Conservation (phyloP, 345 rosid species). For the Xanthoceras sorbifolium region DNA sequence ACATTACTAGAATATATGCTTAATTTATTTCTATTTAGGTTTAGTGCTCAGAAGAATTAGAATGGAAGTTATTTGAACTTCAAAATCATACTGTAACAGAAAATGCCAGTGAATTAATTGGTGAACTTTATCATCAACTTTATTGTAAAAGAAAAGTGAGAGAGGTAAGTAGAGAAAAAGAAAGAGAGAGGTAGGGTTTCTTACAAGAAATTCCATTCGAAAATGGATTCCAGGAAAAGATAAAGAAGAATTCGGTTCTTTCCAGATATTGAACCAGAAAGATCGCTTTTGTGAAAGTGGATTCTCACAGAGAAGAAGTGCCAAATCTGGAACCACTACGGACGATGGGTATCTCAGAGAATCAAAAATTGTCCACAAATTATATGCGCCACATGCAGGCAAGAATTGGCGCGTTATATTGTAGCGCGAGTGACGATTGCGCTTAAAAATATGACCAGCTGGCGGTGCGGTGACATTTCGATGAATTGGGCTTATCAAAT, state of each 20-base stretch:
- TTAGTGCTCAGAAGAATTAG: background rate
- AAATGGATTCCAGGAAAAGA: background rate
- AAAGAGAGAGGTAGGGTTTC: background rate
- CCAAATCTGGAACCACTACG: conserved; percentile 16
- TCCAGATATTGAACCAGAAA: background rate
- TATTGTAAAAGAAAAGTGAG: background rate
- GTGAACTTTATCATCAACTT: background rate
- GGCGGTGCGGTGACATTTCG: too few relatives aligned
- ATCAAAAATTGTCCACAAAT: background rate
- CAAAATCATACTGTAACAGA: background rate
- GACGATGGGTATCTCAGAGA: conserved; percentile 8
- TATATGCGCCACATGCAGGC: background rate
- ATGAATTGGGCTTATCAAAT: too few relatives aligned
- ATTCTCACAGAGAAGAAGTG: conserved; percentile 18
- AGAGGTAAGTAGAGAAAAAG: background rate
- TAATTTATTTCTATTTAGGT: background rate
- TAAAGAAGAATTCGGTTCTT: conserved; percentile 14
- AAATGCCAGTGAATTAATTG: background rate
- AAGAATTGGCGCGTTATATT: background rate
- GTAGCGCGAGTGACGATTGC: background rate
- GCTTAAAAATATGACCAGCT: too few relatives aligned
- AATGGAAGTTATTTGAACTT: background rate
- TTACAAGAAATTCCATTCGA: background rate
- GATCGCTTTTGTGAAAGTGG: background rate
- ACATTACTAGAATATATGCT: background rate